Conservation (phyloP, 2,329 filamentous ascomycete species). For the Colletotrichum siamense region DNA sequence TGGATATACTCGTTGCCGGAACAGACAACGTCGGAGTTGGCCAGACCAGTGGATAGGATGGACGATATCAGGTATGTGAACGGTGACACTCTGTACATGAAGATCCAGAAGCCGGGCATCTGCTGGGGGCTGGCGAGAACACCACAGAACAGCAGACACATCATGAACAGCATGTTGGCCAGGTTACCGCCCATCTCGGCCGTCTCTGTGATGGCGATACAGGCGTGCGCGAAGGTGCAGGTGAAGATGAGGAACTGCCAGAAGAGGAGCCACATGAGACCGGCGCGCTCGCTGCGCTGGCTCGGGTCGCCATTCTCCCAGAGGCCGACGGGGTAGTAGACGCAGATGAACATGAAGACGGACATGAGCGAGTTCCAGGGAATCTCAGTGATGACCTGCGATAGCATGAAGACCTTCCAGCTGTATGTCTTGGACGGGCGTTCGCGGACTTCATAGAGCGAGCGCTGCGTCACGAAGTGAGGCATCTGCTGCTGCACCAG, state of each 20-base stretch:
- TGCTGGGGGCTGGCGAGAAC: conserved; percentile 62
- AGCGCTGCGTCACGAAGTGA: conserved; percentile 68
- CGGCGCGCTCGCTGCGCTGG: conserved; percentile 55
- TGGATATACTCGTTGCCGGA: conserved; percentile 51
- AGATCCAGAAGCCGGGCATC: conserved; percentile 73
- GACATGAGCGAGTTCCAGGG: conserved; percentile 69
- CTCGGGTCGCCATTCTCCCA: conserved; percentile 62
- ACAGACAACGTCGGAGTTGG: conserved; percentile 27
- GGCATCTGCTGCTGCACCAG: conserved; percentile 69
- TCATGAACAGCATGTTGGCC: conserved; percentile 62
- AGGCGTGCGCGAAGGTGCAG: conserved; percentile 69
- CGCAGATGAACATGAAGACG: conserved; percentile 67
- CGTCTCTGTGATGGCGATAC: conserved; percentile 68
- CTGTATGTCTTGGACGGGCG: conserved; percentile 69
- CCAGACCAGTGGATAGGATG: conserved; percentile 48
- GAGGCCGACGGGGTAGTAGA: conserved; percentile 73
- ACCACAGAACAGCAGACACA: conserved; percentile 62
- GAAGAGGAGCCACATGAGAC: conserved; percentile 67
- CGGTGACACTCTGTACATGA: conserved; percentile 72
- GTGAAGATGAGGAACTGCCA: conserved; percentile 70
- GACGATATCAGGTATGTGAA: conserved; percentile 73
- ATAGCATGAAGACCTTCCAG: conserved; percentile 70
- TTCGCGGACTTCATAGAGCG: conserved; percentile 72
- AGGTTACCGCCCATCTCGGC: conserved; percentile 70
- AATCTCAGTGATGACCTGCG: conserved; percentile 70